Percentiles rank a stretch among this genome's conserved stretches.
Conservation (phyloP, 495 filamentous ascomycete genomes). For the Xylaria castorea region DNA sequence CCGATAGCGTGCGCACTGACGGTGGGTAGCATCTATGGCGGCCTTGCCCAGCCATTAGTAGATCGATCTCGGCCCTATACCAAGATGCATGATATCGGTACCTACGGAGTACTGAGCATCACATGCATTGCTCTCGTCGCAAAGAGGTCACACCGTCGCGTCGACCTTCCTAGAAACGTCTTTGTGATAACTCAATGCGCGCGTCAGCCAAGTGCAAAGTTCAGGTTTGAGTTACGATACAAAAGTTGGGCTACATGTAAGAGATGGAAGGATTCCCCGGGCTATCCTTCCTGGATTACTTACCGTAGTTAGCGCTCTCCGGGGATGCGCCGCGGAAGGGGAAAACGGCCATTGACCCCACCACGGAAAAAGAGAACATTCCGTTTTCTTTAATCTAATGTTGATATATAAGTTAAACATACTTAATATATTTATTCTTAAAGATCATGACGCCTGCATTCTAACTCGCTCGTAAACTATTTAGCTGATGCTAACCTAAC, state of each 20-base stretch:
- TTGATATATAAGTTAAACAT: not conserved
- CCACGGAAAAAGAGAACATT: not conserved
- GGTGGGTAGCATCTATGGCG: conserved; percentile 6
- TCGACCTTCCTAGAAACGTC: not conserved
- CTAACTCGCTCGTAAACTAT: not conserved
- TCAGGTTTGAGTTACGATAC: not conserved
- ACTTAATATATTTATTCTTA: not conserved
- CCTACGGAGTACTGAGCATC: not conserved
- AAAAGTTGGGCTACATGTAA: not conserved
- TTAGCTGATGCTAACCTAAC: not conserved
- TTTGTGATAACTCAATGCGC: not conserved
- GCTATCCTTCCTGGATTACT: not conserved
- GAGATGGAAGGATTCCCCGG: not conserved
- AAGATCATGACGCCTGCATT: not conserved
- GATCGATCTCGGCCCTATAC: conserved; percentile 6
- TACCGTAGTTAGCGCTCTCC: conserved; percentile 7
- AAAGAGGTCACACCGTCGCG: not conserved
- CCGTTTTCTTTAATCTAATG: not conserved
- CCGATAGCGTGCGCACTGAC: conserved; percentile 12
- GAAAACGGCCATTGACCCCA: not conserved
- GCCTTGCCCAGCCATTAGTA: conserved; percentile 16
- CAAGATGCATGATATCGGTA: not conserved
- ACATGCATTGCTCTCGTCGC: not conserved
- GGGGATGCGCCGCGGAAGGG: not conserved
- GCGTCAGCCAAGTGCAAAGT: not conserved